These are phyloP conservation scores for Nyssa sinensis DNA, from an alignment of 148 eudicot species.

Conservation along the genomic window DNA sequence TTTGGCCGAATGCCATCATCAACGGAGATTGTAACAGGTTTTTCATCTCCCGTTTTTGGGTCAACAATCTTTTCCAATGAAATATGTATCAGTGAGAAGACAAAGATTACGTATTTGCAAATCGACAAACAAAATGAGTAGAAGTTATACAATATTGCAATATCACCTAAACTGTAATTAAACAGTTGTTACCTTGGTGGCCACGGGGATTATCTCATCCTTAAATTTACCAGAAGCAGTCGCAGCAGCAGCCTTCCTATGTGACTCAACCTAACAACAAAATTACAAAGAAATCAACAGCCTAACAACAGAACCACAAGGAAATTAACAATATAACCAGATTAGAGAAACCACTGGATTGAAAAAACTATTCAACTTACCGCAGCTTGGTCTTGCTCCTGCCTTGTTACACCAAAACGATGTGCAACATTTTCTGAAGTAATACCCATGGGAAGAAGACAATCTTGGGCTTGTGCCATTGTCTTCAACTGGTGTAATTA, in stretches of 20 bases:
- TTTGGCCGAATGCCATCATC: conserved; percentile 94
- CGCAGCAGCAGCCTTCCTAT: conserved; percentile 92
- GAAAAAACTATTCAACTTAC: conserved; percentile 43
- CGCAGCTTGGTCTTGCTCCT: conserved; percentile 98
- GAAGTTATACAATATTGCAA: not conserved
- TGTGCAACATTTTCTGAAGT: conserved; percentile 97
- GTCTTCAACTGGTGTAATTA: conserved; percentile 52
- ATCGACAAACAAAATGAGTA: not conserved
- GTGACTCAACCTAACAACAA: conserved; percentile 75
- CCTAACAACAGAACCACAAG: not conserved
- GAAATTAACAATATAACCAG: conserved; percentile 6
- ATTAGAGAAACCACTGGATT: not conserved
- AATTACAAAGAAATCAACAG: conserved; percentile 4
- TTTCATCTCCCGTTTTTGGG: conserved; percentile 96
- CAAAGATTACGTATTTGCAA: not conserved
- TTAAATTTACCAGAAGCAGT: conserved; percentile 90
- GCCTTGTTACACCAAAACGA: conserved; percentile 79
- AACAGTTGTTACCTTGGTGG: conserved; percentile 58
- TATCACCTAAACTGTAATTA: not conserved
- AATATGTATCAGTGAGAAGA: not conserved
- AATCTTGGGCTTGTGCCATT: conserved; percentile 77
- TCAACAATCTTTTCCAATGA: conserved; percentile 66
- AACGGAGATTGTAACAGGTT: conserved; percentile 64
- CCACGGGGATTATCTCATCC: conserved; percentile 84
- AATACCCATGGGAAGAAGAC: conserved; percentile 96